These are phyloP conservation scores for Berkeleyomyces rouxiae DNA, from an alignment of 2,329 filamentous ascomycete species.

Conservation along the genomic window DNA sequence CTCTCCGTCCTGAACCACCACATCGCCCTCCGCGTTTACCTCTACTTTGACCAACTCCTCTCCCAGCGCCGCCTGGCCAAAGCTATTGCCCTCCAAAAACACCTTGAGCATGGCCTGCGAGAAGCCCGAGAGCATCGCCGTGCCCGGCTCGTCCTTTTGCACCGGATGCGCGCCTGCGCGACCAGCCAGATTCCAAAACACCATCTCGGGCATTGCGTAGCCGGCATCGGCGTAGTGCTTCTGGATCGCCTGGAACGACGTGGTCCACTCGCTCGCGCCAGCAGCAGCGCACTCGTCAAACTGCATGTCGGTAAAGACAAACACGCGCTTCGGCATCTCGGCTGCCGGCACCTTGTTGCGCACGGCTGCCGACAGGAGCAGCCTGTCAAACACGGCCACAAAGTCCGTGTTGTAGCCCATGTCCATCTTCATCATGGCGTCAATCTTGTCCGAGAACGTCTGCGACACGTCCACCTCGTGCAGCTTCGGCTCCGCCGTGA, in stretches of 20 bases:
- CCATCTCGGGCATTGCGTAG: constrained; percentile 41
- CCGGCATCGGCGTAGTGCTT: constrained; percentile 19
- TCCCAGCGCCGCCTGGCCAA: constrained; percentile 26
- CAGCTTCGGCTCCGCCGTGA: background rate
- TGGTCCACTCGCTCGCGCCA: constrained; percentile 13
- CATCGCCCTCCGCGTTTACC: constrained; percentile 12
- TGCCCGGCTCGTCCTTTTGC: constrained; percentile 26
- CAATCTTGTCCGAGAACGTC: background rate
- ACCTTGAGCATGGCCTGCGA: constrained; percentile 41
- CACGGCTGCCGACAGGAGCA: constrained; percentile 11
- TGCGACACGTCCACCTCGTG: background rate
- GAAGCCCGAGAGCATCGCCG: constrained; percentile 37
- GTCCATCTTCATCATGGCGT: background rate
- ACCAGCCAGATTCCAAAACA: constrained; percentile 42
- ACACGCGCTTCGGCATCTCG: constrained; percentile 44
- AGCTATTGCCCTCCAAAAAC: constrained; percentile 34
- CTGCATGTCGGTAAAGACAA: constrained; percentile 46
- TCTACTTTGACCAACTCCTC: constrained; percentile 24
- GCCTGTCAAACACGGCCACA: constrained; percentile 37
- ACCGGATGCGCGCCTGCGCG: background rate
- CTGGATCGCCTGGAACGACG: constrained; percentile 32
- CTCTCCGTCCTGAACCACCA: constrained; percentile 17
- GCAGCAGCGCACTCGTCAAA: constrained; percentile 25
- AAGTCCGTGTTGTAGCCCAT: constrained; percentile 28
- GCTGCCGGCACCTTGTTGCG: constrained; percentile 20